Evolutionary conservation across 2,329 filamentous ascomycete genomes (phyloP).

Genomic region (Diaporthe amygdali): DNA sequence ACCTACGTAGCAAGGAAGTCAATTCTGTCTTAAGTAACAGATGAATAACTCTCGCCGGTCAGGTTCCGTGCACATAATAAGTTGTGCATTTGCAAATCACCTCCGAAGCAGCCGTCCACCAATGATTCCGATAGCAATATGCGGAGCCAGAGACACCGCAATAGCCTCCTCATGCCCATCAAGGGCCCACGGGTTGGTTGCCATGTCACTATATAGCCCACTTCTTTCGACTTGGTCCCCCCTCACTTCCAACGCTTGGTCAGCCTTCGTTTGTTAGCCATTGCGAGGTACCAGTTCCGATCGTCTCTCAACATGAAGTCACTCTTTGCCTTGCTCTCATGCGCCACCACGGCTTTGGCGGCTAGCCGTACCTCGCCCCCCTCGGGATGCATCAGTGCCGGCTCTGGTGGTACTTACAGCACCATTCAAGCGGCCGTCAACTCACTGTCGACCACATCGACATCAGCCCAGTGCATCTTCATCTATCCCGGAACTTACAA

Average conservation of each 20-base stretch:
- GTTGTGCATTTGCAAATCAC: not conserved
- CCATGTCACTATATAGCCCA: not conserved
- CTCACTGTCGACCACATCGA: constrained; percentile 57
- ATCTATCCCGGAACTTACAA: constrained; percentile 65
- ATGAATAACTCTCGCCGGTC: not conserved
- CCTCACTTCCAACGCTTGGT: not conserved
- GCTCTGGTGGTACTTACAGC: constrained; percentile 40
- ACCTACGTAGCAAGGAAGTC: not conserved
- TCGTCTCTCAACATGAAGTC: constrained; percentile 19
- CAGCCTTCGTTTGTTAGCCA: not conserved
- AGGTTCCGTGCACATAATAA: not conserved
- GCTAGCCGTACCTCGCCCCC: constrained; percentile 45
- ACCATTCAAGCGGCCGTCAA: constrained; percentile 62
- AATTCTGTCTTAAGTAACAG: not conserved
- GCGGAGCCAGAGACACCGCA: not conserved
- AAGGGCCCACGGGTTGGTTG: not conserved
- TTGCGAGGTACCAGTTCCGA: not conserved
- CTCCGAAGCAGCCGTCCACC: not conserved
- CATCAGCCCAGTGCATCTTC: constrained; percentile 63
- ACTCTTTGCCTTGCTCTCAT: constrained; percentile 6
- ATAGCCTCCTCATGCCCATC: not conserved
- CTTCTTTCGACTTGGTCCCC: not conserved
- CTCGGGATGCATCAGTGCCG: constrained; percentile 55
- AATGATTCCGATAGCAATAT: not conserved
- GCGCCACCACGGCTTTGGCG: constrained; percentile 31